Percentiles rank a stretch among this genome's conserved stretches.
Evolutionary conservation across 345 rosid species (phyloP).

Genomic region (Nephelium lappaceum): DNA sequence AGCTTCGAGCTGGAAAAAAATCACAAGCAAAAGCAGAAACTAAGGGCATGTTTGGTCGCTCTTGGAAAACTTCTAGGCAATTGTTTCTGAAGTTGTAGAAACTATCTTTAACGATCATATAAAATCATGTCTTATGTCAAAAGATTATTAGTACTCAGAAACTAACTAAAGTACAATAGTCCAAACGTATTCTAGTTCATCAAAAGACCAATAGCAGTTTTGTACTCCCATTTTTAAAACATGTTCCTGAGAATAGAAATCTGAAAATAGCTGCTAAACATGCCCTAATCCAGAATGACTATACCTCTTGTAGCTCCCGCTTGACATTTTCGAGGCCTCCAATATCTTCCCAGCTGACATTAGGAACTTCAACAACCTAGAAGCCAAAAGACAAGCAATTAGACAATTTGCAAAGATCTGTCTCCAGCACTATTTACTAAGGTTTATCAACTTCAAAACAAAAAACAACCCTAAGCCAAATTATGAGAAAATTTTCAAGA

Average conservation of each 20-base stretch:
- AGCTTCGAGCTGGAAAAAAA: constrained; percentile 3
- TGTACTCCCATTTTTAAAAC: constrained; percentile 1
- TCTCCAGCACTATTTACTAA: background rate
- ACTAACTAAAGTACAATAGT: background rate
- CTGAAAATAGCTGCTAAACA: background rate
- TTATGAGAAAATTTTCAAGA: background rate
- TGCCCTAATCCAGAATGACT: background rate
- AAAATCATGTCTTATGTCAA: background rate
- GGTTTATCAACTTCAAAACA: background rate
- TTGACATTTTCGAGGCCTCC: constrained; percentile 78
- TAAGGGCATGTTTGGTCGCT: background rate
- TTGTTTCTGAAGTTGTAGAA: background rate
- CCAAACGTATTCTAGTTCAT: background rate
- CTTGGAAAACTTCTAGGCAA: background rate
- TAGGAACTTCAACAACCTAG: constrained; percentile 76
- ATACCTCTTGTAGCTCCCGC: constrained; percentile 76
- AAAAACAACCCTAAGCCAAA: background rate
- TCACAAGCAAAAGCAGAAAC: background rate
- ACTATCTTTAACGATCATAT: background rate
- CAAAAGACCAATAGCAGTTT: background rate
- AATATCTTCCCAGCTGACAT: constrained; percentile 70
- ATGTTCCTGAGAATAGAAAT: background rate
- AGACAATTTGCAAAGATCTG: background rate
- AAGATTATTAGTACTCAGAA: background rate
- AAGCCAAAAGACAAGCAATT: constrained; percentile 11